A percentile compares a stretch with the other conserved stretches of the same genome.
These are phyloP conservation scores for Rhodotorula sp. DNA, from an alignment of 1,284 basidiomycete species.

Conservation along the genomic window DNA sequence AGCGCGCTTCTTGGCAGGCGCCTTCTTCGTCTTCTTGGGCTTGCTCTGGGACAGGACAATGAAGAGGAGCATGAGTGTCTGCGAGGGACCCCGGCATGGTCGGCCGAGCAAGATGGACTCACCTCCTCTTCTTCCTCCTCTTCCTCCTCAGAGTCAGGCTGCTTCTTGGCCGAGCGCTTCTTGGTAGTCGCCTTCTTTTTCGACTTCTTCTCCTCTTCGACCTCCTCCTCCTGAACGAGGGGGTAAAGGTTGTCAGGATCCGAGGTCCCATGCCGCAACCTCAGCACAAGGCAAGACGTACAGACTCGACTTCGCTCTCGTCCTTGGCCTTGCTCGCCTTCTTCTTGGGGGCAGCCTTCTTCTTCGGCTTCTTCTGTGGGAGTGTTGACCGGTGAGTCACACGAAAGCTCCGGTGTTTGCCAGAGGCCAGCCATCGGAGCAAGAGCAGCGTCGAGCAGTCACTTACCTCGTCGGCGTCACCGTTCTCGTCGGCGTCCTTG, in stretches of 20 bases:
- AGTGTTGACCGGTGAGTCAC: neutral
- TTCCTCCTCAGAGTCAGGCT: slow-evolving; percentile 6
- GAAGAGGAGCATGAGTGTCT: neutral
- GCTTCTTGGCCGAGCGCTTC: slow-evolving; percentile 13
- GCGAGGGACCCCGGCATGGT: neutral
- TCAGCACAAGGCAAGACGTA: too few species aligned
- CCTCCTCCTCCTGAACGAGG: neutral
- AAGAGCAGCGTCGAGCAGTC: neutral
- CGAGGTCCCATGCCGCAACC: too few species aligned
- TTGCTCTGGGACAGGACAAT: neutral
- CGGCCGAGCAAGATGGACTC: neutral
- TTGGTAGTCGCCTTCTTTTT: slow-evolving; percentile 26
- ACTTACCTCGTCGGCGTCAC: neutral
- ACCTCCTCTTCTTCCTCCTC: slow-evolving; percentile 6
- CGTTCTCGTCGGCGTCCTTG: slow-evolving; percentile 7
- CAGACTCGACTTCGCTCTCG: neutral
- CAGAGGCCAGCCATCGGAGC: neutral
- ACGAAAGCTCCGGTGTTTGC: neutral
- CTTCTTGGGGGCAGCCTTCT: slow-evolving; percentile 17
- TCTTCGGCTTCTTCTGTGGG: slow-evolving; percentile 28
- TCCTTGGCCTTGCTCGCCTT: neutral
- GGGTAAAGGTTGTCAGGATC: too few species aligned
- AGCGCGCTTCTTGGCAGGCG: slow-evolving; percentile 8
- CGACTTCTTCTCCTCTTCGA: slow-evolving; percentile 2
- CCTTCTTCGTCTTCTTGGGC: slow-evolving; percentile 8